Evolutionary conservation across 2,329 filamentous ascomycete species (phyloP), one percentile per base, ranked within the genome.

Genomic region (Davidsoniella eucalypti): DNA sequence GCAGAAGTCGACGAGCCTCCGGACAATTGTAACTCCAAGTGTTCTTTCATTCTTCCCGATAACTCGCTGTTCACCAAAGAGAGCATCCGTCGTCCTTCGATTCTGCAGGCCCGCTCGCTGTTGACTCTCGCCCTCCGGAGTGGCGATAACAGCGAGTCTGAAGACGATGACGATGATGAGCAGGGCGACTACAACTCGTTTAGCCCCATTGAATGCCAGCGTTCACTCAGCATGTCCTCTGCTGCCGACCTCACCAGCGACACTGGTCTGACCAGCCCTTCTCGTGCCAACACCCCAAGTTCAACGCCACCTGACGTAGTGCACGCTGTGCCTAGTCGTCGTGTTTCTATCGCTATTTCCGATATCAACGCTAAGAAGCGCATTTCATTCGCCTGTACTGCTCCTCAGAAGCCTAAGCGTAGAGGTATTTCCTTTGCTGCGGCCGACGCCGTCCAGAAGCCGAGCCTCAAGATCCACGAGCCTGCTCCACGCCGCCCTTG

Each of bases 221-320:
- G 51, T 36, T 53, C 51, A 2, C 43, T 53, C 57, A 94, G 87
- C 66, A 67, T 82, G 53, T 74, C 84, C 43, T 94, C 88, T 1
- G 93, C 87, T 2, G 84, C 84, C 37, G 90, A 95, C 56, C 72
- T 96, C 52, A 95, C 87, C n/a, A 95, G 88, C 64, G 92, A 95
- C 60, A 92, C 85, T 52, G 88, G 86, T 53, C 68, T 93, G 53
- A 94, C 88, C 16, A 95, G 87, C 59, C 87, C 90, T 40, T 83
- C 86, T n/a, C 74, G 87, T 51, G 85, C 86, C 36, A 87, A 78
- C 62, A 90, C 87, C 0, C 87, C 88, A 1, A 96, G 90, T 60
- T 90, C 92, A 16, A 87, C 87, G n/a, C 70, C 82, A 2, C 78
- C 79, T 4, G 72, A 79, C 16, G 69, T 76, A 48, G 66, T 68